phyloP scores from a whole-genome alignment of 805 yeast species.

The Candida suzukii region DNA sequence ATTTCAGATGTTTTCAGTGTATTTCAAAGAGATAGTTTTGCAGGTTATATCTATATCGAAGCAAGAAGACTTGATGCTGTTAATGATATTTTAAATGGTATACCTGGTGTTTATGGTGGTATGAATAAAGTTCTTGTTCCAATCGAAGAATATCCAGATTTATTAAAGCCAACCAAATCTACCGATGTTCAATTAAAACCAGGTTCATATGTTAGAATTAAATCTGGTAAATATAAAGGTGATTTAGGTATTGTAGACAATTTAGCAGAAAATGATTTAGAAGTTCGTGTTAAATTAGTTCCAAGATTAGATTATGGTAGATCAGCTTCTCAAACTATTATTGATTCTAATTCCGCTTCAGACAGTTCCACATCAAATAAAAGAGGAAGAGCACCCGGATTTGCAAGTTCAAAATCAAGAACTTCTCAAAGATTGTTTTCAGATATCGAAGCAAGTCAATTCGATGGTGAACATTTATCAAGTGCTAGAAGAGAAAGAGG shows the following conservation, averaged over 20 bases:
- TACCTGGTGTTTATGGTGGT: conserved; percentile 69
- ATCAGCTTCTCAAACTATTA: conserved; percentile 24
- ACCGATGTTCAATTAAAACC: conserved; percentile 84
- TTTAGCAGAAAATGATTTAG: conserved; percentile 89
- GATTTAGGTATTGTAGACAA: conserved; percentile 92
- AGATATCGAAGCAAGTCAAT: conserved; percentile 80
- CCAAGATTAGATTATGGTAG: conserved; percentile 92
- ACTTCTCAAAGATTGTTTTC: conserved; percentile 85
- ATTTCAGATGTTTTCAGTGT: conserved; percentile 81
- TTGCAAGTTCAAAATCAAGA: conserved; percentile 51
- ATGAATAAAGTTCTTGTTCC: conserved; percentile 80
- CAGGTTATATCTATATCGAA: conserved; percentile 89
- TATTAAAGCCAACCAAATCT: conserved; percentile 82
- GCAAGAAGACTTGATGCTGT: conserved; percentile 93
- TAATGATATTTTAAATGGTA: conserved; percentile 78
- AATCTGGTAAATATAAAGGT: conserved; percentile 86
- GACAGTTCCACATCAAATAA: conserved; percentile 20
- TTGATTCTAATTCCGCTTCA: conserved; percentile 17
- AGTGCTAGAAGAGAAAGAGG: conserved; percentile 53
- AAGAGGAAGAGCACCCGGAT: conserved; percentile 31
- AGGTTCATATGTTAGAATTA: conserved; percentile 86
- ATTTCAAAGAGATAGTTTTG: conserved; percentile 89
- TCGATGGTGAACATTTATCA: conserved; percentile 68
- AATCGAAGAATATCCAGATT: conserved; percentile 89
- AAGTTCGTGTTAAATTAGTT: conserved; percentile 86